Base-by-base conservation (phyloP, 345 rosid genomes). In the Zanthoxylum bungeanum region DNA sequence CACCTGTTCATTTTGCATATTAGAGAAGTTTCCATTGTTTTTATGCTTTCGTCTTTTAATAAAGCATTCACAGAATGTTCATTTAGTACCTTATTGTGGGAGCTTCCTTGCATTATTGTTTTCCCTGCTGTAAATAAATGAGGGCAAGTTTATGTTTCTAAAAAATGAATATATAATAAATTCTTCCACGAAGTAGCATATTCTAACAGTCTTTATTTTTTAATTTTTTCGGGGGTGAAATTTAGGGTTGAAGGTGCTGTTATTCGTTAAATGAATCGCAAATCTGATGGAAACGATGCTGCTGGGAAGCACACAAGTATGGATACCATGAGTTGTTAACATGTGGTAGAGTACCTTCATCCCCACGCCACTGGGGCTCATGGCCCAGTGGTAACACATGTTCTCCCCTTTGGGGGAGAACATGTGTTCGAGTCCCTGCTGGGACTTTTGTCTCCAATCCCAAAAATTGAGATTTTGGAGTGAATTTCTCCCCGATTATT, bases 181-280 rank as follows among this genome's bases (percentile, higher is more conserved):
- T 62, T 69, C 52, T 60, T 57, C 42, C 58, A 24, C 7, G 34
- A 37, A 12, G 34, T 67, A 69, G 31, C 49, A 64, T 30, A 53
- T 36, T 24, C 39, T 73, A 22, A 68, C 60, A 1, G 14, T 56
- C 22, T 17, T 8, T 50, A 16, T 49, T 21, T 57, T 22, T 3
- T 31, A 2, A n/a, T 14, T 34, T 39, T 69, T 51, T 17, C 21
- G 8, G 27, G 21, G 24, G 21, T 57, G 37, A 70, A 70, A 33
- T 28, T 51, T 28, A 84, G 90, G 90, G 81, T 78, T 61, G 90
- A 82, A 77, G 88, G 82, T 79, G 87, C 88, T 64, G 85, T 82
- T 58, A 73, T 78, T 44, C 88, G 84, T 1, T 86, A 86, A 79
- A 74, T 86, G 76, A 86, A 86, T 69, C 86, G 90, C 77, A 84